phyloP scores from a whole-genome alignment of 257 asterid genomes.

The Striga asiatica region DNA sequence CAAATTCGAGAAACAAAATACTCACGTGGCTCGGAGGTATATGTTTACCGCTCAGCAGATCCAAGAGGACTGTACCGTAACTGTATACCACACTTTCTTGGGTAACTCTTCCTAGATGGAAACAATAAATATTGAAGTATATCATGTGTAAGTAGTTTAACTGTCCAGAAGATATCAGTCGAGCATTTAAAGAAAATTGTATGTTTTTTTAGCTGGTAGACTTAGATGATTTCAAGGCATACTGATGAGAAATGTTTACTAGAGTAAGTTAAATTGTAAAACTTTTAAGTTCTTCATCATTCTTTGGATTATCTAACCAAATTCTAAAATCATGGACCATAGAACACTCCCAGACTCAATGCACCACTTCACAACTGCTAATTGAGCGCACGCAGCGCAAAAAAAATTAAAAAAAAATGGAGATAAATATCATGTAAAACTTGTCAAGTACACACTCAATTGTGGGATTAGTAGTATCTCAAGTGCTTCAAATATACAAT shows the following conservation, averaged over 20 bases:
- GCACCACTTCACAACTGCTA: no score
- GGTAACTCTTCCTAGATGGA: conserved; percentile 66
- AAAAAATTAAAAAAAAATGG: no score
- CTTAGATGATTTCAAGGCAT: neutral
- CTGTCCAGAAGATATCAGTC: neutral
- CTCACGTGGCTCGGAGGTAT: conserved; percentile 93
- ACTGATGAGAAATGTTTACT: neutral
- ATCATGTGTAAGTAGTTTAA: neutral
- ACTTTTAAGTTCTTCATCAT: neutral
- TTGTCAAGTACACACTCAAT: no score
- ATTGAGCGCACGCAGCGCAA: no score
- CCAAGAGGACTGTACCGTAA: conserved; percentile 82
- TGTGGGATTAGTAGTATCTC: no score
- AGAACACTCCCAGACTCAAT: neutral
- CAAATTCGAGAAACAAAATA: neutral
- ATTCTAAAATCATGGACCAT: neutral
- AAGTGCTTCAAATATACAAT: no score
- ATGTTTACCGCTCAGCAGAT: conserved; percentile 90
- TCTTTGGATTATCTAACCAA: neutral
- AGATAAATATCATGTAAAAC: no score
- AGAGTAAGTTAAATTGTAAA: neutral
- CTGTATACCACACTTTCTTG: conserved; percentile 80
- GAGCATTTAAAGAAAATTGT: neutral
- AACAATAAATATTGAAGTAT: neutral
- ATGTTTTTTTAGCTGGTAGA: no score